phyloP scores from a whole-genome alignment of 1,284 basidiomycete species.

The Ustilago shanxiensis region DNA sequence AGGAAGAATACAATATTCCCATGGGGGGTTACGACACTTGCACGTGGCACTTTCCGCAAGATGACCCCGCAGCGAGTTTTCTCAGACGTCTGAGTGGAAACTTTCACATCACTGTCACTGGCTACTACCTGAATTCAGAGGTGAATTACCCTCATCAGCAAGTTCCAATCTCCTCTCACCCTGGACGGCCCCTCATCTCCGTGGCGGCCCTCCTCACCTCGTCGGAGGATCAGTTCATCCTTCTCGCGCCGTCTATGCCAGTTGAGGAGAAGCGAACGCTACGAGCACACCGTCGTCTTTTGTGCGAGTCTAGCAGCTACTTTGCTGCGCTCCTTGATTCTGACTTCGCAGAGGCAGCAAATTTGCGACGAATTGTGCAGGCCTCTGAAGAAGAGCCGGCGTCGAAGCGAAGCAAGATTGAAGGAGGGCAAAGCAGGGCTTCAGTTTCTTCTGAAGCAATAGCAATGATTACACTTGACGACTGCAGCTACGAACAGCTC shows the following conservation, averaged over 20 bases:
- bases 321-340: slow-evolving; percentile 5
- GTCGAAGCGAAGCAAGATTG: not conserved
- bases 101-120: not conserved
- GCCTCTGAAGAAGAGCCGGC: not conserved
- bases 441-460: not conserved
- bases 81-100: not conserved
- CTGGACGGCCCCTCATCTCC: not conserved
- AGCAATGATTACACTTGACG: not conserved
- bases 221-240: not conserved
- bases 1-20: no score
- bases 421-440: not conserved
- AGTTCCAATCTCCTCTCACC: not conserved
- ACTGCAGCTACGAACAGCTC: slow-evolving; percentile 5
- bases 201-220: not conserved
- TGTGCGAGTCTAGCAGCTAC: slow-evolving; percentile 10
- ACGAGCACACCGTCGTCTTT: not conserved
- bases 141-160: not conserved
- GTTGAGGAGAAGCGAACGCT: not conserved
- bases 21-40: not conserved
- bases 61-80: not conserved
- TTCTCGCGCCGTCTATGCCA: not conserved
- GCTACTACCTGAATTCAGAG: not conserved
- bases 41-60: not conserved
- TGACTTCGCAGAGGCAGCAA: slow-evolving; percentile 5
- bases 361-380: not conserved